Conservation (phyloP, 2,329 filamentous ascomycete genomes). For the Aspergillus sp. region DNA sequence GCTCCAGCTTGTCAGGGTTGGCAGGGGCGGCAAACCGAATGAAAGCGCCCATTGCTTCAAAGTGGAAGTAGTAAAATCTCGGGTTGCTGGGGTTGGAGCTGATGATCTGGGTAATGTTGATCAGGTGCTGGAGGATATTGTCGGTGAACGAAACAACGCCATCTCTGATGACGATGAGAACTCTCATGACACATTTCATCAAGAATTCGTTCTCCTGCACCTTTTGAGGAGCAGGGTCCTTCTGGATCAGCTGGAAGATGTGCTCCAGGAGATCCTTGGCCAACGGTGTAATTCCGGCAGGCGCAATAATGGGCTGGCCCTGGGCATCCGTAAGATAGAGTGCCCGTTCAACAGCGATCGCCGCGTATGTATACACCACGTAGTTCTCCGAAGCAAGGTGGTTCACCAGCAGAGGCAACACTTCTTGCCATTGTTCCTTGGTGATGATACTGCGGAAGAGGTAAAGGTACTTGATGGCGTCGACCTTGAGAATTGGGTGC, state of each 20-base stretch:
- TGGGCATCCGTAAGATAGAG: constrained; percentile 73
- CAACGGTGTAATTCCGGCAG: constrained; percentile 69
- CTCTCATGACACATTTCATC: constrained; percentile 98
- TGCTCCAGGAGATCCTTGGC: constrained; percentile 83
- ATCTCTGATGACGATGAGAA: constrained; percentile 88
- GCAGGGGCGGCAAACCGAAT: constrained; percentile 66
- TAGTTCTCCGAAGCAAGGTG: constrained; percentile 87
- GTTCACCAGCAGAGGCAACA: constrained; percentile 82
- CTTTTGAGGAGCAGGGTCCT: constrained; percentile 76
- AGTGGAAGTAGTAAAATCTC: constrained; percentile 97
- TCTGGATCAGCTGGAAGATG: constrained; percentile 84
- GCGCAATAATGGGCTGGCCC: constrained; percentile 71
- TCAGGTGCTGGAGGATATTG: constrained; percentile 71
- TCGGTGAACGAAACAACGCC: constrained; percentile 68
- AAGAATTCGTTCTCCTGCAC: constrained; percentile 98
- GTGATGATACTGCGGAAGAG: constrained; percentile 93
- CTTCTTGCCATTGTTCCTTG: constrained; percentile 82
- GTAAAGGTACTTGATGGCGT: constrained; percentile 97
- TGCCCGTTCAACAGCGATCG: constrained; percentile 91
- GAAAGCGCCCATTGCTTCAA: constrained; percentile 86
- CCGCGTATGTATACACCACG: constrained; percentile 94
- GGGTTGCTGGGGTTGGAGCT: constrained; percentile 94
- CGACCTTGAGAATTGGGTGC: constrained; percentile 86
- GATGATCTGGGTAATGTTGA: constrained; percentile 86
- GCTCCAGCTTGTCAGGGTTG: constrained; percentile 68